phyloP scores from a whole-genome alignment of 2,329 filamentous ascomycete species.

The Penicillium frequentans region DNA sequence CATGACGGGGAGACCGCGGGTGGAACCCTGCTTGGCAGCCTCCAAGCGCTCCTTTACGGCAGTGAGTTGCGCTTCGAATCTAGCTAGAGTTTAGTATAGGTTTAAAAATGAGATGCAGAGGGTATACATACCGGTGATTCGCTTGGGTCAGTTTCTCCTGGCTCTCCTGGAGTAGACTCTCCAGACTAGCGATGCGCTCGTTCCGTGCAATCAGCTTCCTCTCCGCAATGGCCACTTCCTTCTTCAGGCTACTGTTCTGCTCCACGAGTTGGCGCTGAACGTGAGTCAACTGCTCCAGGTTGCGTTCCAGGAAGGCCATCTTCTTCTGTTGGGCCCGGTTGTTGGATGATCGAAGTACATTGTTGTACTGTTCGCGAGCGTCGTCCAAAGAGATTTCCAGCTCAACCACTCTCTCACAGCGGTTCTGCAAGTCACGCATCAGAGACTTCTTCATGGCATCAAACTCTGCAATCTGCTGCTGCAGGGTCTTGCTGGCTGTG shows the following conservation, averaged over 20 bases:
- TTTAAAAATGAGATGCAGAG: slow-evolving; percentile 20
- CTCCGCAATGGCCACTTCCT: slow-evolving; percentile 98
- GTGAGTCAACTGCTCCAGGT: slow-evolving; percentile 94
- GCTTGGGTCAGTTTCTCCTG: slow-evolving; percentile 97
- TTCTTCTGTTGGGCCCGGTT: slow-evolving; percentile 99
- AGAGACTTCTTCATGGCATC: slow-evolving; percentile 99
- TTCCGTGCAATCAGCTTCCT: slow-evolving; percentile 94
- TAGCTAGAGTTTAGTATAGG: slow-evolving; percentile 41
- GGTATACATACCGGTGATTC: slow-evolving; percentile 79
- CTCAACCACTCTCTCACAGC: slow-evolving; percentile 96
- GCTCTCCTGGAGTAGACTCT: slow-evolving; percentile 89
- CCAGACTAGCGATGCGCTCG: slow-evolving; percentile 92
- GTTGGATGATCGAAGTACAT: slow-evolving; percentile 92
- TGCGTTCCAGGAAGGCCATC: slow-evolving; percentile 98
- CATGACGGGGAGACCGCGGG: slow-evolving; percentile 72
- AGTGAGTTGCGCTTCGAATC: slow-evolving; percentile 95
- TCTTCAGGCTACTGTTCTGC: slow-evolving; percentile 96
- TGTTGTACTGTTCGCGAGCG: slow-evolving; percentile 98
- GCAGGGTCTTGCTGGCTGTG: slow-evolving; percentile 72
- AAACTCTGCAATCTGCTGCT: slow-evolving; percentile 98
- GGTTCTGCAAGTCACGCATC: slow-evolving; percentile 97
- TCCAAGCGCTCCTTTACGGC: slow-evolving; percentile 98
- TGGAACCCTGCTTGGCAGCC: slow-evolving; percentile 88
- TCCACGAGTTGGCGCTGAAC: slow-evolving; percentile 97
- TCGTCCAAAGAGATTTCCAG: slow-evolving; percentile 97